Evolutionary conservation across 1,284 basidiomycete genomes (phyloP).

Genomic region (Irpex sp.): DNA sequence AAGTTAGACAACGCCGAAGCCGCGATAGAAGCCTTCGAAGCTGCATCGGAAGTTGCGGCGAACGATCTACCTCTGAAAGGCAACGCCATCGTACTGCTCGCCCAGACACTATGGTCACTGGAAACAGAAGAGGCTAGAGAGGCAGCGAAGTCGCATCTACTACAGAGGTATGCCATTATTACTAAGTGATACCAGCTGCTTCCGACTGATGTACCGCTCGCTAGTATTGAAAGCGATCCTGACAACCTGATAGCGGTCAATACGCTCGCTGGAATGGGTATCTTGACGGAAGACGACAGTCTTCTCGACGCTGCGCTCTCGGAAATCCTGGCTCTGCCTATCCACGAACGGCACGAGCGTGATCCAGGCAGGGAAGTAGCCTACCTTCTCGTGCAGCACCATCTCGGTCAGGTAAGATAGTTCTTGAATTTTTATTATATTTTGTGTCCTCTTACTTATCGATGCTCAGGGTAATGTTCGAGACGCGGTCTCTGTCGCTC

Average conservation of each 20-base stretch:
- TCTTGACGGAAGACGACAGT: conserved; percentile 73
- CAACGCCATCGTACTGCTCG: conserved; percentile 73
- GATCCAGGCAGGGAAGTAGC: conserved; percentile 67
- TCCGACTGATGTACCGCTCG: not conserved
- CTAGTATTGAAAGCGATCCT: conserved; percentile 63
- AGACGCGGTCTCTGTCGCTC: conserved; percentile 49
- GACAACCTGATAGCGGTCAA: conserved; percentile 80
- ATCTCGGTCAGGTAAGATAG: conserved; percentile 57
- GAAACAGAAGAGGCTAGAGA: conserved; percentile 74
- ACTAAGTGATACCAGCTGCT: not conserved
- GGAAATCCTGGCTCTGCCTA: conserved; percentile 69
- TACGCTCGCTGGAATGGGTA: conserved; percentile 82
- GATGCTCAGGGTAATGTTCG: conserved; percentile 40
- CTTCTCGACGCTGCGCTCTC: conserved; percentile 86
- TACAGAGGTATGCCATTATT: conserved; percentile 68
- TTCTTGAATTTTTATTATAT: not conserved
- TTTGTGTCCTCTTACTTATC: not conserved
- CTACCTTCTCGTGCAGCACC: conserved; percentile 63
- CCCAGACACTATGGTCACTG: conserved; percentile 80
- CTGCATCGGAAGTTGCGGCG: conserved; percentile 53
- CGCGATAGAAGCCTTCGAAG: conserved; percentile 66
- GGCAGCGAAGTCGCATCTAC: conserved; percentile 73
- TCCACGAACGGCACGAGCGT: conserved; percentile 56
- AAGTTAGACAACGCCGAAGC: conserved; percentile 60
- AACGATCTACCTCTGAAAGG: conserved; percentile 50